Base-by-base conservation (phyloP, 495 filamentous ascomycete genomes). In the Immersiella caudata region DNA sequence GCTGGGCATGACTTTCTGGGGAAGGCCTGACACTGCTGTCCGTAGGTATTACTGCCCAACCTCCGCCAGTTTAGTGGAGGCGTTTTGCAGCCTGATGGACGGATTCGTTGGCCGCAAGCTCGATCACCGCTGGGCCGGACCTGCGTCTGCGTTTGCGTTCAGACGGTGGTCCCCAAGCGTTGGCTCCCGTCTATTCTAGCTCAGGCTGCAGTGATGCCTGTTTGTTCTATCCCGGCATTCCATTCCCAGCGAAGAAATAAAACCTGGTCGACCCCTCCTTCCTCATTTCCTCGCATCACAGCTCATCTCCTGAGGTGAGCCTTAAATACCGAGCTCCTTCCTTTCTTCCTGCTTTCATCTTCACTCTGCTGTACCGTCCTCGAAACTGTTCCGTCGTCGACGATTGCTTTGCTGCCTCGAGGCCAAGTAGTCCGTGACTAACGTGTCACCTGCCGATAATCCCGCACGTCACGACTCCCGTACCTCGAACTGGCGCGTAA, bases 21-120 rank as follows among this genome's bases (percentile, higher is more conserved):
- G 65, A 54, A 66, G 67, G 66, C 58, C 60, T 59, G 64, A 46
- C 40, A 56, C 71, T 74, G 8, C 29, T 4, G 29, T 33, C 29
- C 29, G 29, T 8, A 33, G 29, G 75, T 74, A 71, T 76, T 66
- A 75, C 68, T 77, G 73, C 75, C 75, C 73, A 77, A 77, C 70
- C 20, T 12, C 46, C 24, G 52, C 58, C 70, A 51, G 27, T 16
- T 25, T 58, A 40, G 46, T n/a, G 50, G 60, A 60, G 18, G 25
- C 49, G 21, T 58, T 33, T 71, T 71, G 68, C 27, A 70, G 71
- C 68, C 71, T 70, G 70, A 73, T 56, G 50, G 14, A n/a, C 58
- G 50, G 35, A 25, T 36, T 36, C 20, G 26, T 29, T 35, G 25
- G 29, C 29, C 8, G 29, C 29, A 8, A 33, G 29, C 29, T 33